phyloP scores from a whole-genome alignment of 495 filamentous ascomycete genomes.

The Lophiotrema nucula region DNA sequence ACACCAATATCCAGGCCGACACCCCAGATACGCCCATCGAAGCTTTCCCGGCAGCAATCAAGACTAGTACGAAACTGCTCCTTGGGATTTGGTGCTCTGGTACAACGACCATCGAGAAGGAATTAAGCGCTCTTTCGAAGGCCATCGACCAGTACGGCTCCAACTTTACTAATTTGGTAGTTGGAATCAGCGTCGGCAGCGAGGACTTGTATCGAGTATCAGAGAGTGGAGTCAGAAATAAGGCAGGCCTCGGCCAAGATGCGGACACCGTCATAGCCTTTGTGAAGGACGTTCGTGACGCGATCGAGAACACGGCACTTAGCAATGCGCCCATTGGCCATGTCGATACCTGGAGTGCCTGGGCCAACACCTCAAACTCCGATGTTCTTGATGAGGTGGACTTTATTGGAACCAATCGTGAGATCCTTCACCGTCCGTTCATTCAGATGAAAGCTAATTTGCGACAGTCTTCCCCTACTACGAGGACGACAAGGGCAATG shows the following conservation, averaged over 20 bases:
- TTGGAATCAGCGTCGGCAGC: conserved; percentile 80
- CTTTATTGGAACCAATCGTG: conserved; percentile 53
- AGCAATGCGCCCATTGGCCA: conserved; percentile 65
- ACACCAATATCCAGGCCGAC: conserved; percentile 61
- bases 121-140: conserved; percentile 61
- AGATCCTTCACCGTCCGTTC: too few relatives aligned
- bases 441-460: too few relatives aligned
- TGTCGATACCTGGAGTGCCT: conserved; percentile 89
- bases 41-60: conserved; percentile 50
- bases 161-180: conserved; percentile 58
- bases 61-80: conserved; percentile 55
- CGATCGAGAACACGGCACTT: conserved; percentile 5
- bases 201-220: conserved; percentile 81
- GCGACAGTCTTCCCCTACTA: conserved; percentile 61
- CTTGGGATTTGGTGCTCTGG: conserved; percentile 70
- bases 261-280: conserved; percentile 10
- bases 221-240: conserved; percentile 48
- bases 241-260: conserved; percentile 12
- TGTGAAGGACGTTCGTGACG: conserved; percentile 19
- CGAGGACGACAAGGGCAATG: conserved; percentile 45
- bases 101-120: conserved; percentile 53
- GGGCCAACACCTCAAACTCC: conserved; percentile 71
- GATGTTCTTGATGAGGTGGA: conserved; percentile 60
- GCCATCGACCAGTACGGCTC: conserved; percentile 60
- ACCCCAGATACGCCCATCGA: conserved; percentile 55